Evolutionary conservation across 2,329 filamentous ascomycete species (phyloP).

Genomic region (Fusarium sp.): DNA sequence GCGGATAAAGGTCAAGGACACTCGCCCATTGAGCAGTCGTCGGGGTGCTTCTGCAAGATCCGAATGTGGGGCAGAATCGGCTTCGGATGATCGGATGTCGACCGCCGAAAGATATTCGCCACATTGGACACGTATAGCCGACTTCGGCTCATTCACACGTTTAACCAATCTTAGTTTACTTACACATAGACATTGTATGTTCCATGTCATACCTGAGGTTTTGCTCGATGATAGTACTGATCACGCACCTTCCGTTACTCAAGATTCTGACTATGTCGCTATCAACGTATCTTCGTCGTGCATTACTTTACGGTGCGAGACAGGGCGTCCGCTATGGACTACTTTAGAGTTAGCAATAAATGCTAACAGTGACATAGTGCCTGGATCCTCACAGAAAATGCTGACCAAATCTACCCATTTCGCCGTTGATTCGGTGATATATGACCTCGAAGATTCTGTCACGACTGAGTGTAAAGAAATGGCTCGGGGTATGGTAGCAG

Average conservation of each 20-base stretch:
- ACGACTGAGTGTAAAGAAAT: neutral
- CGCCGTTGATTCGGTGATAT: constrained; percentile 11
- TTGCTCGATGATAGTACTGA: neutral
- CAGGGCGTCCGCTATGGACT: neutral
- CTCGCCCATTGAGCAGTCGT: neutral
- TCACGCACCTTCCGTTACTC: neutral
- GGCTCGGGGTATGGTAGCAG: neutral
- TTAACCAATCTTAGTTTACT: no score
- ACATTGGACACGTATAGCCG: neutral
- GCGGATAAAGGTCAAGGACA: neutral
- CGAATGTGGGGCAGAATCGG: neutral
- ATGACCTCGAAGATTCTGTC: constrained; percentile 29
- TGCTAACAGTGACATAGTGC: neutral
- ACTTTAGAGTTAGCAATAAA: no score
- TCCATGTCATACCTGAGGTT: neutral
- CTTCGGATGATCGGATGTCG: neutral
- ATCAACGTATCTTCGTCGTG: neutral
- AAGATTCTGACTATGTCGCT: neutral
- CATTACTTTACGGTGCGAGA: neutral
- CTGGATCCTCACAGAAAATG: constrained; percentile 27
- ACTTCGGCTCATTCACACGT: neutral
- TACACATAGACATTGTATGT: neutral
- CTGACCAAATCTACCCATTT: constrained; percentile 11
- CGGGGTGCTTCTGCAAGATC: neutral
- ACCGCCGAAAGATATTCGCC: neutral